A percentile compares a stretch with the other conserved stretches of the same genome.
Conservation (phyloP, 2,329 filamentous ascomycete species). For the Basipetospora chlamydospora region DNA sequence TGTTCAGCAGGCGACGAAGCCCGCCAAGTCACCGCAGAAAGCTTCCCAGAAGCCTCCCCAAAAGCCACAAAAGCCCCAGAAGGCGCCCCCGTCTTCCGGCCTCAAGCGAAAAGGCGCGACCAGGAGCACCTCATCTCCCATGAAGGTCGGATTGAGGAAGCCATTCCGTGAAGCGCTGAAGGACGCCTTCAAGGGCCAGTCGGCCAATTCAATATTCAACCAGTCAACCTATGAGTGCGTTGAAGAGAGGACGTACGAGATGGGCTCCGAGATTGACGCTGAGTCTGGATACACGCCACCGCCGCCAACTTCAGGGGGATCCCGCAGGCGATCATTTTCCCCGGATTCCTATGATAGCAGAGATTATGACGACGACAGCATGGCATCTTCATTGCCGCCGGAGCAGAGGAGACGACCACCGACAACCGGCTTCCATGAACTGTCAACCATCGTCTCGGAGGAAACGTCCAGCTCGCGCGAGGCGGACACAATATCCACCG, state of each 20-base stretch:
- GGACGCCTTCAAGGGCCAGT: constrained; percentile 50
- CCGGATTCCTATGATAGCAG: constrained; percentile 7
- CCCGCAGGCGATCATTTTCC: constrained; percentile 6
- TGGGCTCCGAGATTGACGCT: constrained; percentile 7
- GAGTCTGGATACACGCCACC: too few relatives aligned
- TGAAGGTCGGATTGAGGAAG: constrained; percentile 30
- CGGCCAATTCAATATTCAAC: constrained; percentile 28
- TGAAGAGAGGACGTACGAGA: constrained; percentile 22
- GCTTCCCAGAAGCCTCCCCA: constrained; percentile 2
- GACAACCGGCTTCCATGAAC: constrained; percentile 37
- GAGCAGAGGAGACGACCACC: constrained; percentile 27
- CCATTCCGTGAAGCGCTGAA: constrained; percentile 44
- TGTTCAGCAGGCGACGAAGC: constrained; percentile 12
- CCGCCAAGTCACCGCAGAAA: constrained; percentile 10
- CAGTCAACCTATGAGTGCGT: constrained; percentile 34
- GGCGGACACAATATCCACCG: constrained; percentile 35
- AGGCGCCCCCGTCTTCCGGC: constrained; percentile 21
- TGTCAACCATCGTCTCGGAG: constrained; percentile 44
- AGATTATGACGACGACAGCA: constrained; percentile 11
- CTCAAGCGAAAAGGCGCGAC: constrained; percentile 44
- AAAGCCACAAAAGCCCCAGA: constrained; percentile 11
- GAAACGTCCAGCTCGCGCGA: constrained; percentile 26
- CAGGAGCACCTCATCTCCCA: constrained; percentile 31
- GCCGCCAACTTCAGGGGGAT: neutral
- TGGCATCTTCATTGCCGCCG: neutral